Conservation (phyloP, 495 filamentous ascomycete genomes). For the Aspergillus taichungensis region DNA sequence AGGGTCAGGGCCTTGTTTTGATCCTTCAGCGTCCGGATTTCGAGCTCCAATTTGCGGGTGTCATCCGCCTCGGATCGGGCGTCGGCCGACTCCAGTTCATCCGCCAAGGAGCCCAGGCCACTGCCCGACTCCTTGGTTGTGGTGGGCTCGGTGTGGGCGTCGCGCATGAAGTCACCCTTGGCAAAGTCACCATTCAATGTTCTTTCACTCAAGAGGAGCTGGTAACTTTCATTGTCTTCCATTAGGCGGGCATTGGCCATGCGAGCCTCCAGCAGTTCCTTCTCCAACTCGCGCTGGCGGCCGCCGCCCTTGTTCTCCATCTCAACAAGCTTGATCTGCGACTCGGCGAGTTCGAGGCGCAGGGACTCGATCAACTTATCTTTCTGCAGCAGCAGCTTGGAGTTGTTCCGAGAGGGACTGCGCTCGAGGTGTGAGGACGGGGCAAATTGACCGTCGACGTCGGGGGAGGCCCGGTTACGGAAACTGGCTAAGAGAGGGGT, state of each 20-base stretch:
- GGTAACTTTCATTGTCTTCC: slow-evolving; percentile 98
- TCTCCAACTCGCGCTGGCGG: slow-evolving; percentile 77
- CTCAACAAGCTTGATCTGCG: slow-evolving; percentile 91
- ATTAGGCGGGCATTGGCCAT: slow-evolving; percentile 92
- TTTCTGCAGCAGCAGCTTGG: slow-evolving; percentile 83
- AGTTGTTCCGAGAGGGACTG: slow-evolving; percentile 75
- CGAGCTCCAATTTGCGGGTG: slow-evolving; percentile 61
- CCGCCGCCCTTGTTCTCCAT: slow-evolving; percentile 87
- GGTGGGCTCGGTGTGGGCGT: slow-evolving; percentile 27
- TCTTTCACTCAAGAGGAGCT: slow-evolving; percentile 84
- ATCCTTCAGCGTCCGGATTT: slow-evolving; percentile 75
- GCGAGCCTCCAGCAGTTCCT: slow-evolving; percentile 74
- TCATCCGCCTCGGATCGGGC: slow-evolving; percentile 49
- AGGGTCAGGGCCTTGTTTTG: slow-evolving; percentile 94
- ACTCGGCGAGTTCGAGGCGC: slow-evolving; percentile 83
- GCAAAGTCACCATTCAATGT: slow-evolving; percentile 90
- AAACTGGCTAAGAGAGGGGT: slow-evolving; percentile 41
- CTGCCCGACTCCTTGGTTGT: slow-evolving; percentile 27
- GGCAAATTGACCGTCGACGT: slow-evolving; percentile 68
- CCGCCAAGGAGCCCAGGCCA: slow-evolving; percentile 61
- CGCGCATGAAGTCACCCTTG: slow-evolving; percentile 71
- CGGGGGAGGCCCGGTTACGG: slow-evolving; percentile 40
- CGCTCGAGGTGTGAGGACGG: slow-evolving; percentile 75
- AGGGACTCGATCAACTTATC: slow-evolving; percentile 92
- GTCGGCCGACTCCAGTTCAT: slow-evolving; percentile 68